These are phyloP conservation scores for Xylaria sp. DNA, from an alignment of 2,329 filamentous ascomycete species.

Conservation along the genomic window DNA sequence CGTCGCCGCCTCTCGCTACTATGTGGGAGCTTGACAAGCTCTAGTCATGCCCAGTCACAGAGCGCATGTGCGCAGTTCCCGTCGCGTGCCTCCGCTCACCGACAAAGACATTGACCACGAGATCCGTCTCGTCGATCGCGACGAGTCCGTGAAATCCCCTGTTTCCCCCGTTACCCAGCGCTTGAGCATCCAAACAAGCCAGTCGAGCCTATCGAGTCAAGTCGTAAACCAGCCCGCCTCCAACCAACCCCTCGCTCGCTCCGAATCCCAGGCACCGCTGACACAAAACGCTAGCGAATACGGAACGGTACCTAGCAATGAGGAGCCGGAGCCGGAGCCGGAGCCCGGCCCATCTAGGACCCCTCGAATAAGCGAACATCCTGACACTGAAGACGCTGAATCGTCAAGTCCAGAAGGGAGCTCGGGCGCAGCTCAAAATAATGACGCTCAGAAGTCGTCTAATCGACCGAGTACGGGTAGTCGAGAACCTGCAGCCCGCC, in stretches of 20 bases:
- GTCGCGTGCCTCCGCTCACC: conserved; percentile 65
- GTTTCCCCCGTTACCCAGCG: conserved; percentile 33
- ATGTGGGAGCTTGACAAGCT: conserved; percentile 41
- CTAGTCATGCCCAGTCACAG: conserved; percentile 55
- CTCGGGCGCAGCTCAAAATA: neutral
- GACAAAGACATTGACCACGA: conserved; percentile 76
- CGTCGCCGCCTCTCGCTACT: conserved; percentile 41
- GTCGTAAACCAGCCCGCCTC: conserved; percentile 36
- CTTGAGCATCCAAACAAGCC: conserved; percentile 36
- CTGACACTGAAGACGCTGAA: conserved; percentile 24
- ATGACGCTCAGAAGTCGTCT: conserved; percentile 21
- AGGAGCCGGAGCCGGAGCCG: conserved; percentile 17
- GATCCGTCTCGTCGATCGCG: conserved; percentile 75
- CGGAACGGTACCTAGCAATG: conserved; percentile 27
- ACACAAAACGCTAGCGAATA: conserved; percentile 36
- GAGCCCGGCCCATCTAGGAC: conserved; percentile 37
- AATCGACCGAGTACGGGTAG: conserved; percentile 3
- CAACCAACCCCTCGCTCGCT: conserved; percentile 39
- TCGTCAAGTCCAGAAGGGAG: conserved; percentile 13
- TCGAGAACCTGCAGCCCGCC: conserved; percentile 17
- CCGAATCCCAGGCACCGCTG: conserved; percentile 43
- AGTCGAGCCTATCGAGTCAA: conserved; percentile 31
- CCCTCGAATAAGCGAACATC: conserved; percentile 28
- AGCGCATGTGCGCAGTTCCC: conserved; percentile 59
- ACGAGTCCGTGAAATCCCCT: conserved; percentile 55